A percentile compares a stretch with the other conserved stretches of the same genome.
Evolutionary conservation across 1,139 yeast species (phyloP).

Genomic region (Debaryomycetaceae sp.): DNA sequence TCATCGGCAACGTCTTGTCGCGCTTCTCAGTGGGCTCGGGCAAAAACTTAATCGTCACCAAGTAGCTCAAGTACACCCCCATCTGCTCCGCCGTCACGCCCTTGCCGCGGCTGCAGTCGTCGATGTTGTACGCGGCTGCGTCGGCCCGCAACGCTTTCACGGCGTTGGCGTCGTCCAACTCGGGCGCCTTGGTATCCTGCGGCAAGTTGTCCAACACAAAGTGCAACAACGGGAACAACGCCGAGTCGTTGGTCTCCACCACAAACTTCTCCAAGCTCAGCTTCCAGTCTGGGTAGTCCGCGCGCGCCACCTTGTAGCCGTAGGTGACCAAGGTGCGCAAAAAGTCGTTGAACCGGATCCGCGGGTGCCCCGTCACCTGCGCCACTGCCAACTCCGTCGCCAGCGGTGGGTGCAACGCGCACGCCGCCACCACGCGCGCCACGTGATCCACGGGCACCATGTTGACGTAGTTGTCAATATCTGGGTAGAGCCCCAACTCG

Average conservation of each 20-base stretch:
- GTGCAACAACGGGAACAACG: constrained; percentile 88
- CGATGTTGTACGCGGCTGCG: constrained; percentile 52
- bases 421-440: constrained; percentile 82
- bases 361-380: constrained; percentile 97
- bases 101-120: constrained; percentile 59
- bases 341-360: constrained; percentile 74
- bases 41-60: constrained; percentile 74
- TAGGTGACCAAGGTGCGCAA: constrained; percentile 58
- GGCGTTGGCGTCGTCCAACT: constrained; percentile 83
- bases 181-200: constrained; percentile 89
- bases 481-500: constrained; percentile 82
- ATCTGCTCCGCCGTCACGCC: constrained; percentile 67
- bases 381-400: constrained; percentile 59
- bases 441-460: constrained; percentile 99
- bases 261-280: constrained; percentile 70
- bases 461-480: constrained; percentile 80
- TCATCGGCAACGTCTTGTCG: constrained; percentile 48
- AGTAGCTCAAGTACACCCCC: constrained; percentile 76
- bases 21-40: constrained; percentile 51
- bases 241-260: constrained; percentile 68
- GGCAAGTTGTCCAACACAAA: constrained; percentile 92
- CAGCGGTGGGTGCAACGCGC: constrained; percentile 73
- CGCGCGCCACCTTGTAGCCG: constrained; percentile 65
- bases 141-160: constrained; percentile 59
- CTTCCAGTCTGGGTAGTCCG: constrained; percentile 79